A percentile compares a stretch with the other conserved stretches of the same genome.
Conservation (phyloP, 805 yeast genomes). For the Ogataea polymorpha region DNA sequence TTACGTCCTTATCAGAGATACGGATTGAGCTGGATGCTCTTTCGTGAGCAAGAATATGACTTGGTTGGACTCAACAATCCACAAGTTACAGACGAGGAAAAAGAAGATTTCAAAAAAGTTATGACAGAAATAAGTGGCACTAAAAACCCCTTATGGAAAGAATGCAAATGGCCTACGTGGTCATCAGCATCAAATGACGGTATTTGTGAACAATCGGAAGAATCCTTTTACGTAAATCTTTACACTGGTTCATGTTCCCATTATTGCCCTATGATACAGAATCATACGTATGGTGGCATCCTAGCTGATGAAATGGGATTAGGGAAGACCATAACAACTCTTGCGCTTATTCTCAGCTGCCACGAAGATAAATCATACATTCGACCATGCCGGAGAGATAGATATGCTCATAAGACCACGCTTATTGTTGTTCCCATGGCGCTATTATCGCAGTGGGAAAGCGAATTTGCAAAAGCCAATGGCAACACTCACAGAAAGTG, state of each 20-base stretch:
- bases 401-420: constrained; percentile 70
- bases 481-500: constrained; percentile 41
- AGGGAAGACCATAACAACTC: constrained; percentile 86
- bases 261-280: constrained; percentile 60
- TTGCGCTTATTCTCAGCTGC: constrained; percentile 66
- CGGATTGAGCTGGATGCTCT: constrained; percentile 88
- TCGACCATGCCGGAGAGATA: constrained; percentile 14
- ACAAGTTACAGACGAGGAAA: constrained; percentile 21
- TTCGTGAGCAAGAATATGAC: constrained; percentile 65
- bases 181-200: background rate
- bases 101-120: constrained; percentile 24
- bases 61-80: constrained; percentile 34
- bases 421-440: constrained; percentile 89
- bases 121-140: constrained; percentile 42
- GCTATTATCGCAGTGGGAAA: constrained; percentile 85
- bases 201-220: background rate
- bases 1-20: constrained; percentile 79
- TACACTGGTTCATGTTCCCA: constrained; percentile 77
- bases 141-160: constrained; percentile 85
- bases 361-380: constrained; percentile 46
- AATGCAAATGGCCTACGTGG: constrained; percentile 63
- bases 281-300: constrained; percentile 74
- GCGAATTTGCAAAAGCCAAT: constrained; percentile 65
- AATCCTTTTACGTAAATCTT: constrained; percentile 66
- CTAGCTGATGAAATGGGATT: constrained; percentile 97